Conservation (phyloP, 78 protist genomes). For the Chrysochromulina tobinii region DNA sequence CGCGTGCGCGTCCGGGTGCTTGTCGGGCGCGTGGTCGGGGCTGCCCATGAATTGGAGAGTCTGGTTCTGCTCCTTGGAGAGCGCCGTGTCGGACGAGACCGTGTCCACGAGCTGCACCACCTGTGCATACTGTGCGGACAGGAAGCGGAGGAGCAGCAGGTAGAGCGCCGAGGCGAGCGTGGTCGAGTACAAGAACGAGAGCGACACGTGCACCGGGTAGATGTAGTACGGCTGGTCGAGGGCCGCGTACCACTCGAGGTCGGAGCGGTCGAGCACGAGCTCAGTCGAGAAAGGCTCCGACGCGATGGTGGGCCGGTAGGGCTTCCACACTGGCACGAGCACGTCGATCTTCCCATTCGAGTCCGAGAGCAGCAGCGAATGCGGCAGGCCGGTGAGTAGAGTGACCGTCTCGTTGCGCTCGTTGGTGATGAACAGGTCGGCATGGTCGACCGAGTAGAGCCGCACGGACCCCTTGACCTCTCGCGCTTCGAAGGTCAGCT, state of each 20-base stretch:
- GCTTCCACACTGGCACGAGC: not conserved
- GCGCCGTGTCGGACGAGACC: conserved; percentile 33
- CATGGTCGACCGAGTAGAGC: conserved; percentile 44
- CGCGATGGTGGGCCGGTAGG: not conserved
- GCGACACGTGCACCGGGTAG: conserved; percentile 53
- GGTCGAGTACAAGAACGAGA: conserved; percentile 39
- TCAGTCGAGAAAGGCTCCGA: conserved; percentile 44
- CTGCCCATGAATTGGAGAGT: conserved; percentile 16
- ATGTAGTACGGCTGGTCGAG: conserved; percentile 18
- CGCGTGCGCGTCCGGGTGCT: conserved; percentile 67
- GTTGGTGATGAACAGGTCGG: conserved; percentile 44
- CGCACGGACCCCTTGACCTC: not conserved
- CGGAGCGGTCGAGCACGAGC: conserved; percentile 43
- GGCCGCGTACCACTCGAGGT: not conserved
- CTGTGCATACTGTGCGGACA: conserved; percentile 3
- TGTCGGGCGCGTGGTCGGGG: conserved; percentile 18
- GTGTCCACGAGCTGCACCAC: conserved; percentile 30
- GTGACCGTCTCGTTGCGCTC: not conserved
- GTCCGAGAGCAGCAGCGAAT: conserved; percentile 38
- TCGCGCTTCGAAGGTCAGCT: conserved; percentile 34
- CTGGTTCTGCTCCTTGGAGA: conserved; percentile 21
- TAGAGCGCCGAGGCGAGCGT: conserved; percentile 52
- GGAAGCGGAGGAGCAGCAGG: conserved; percentile 45
- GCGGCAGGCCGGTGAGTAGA: conserved; percentile 51
- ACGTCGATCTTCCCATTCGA: conserved; percentile 24